Evolutionary conservation across 805 yeast genomes (phyloP), one percentile per base, ranked within the genome.

Genomic region (Sungouiella blattae): DNA sequence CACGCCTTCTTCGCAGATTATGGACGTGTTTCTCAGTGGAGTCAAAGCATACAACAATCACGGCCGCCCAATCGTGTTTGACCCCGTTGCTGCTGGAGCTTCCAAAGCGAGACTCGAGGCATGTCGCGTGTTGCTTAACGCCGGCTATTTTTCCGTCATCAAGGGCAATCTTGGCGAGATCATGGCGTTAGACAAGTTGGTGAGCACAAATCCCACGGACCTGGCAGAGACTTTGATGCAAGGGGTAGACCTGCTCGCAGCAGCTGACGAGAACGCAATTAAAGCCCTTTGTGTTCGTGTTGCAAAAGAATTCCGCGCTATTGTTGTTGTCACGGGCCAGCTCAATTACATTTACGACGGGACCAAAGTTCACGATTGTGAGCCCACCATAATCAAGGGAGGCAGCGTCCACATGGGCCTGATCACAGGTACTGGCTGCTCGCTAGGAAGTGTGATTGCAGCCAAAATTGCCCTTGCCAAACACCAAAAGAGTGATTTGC

Each of bases 41-140:
- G 57, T 83, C 13, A 52, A 53, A 7, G 74, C 71, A 0, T 87
- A 88, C 54, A 83, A 82, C 51, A 53, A 50, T 11, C 47, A 56
- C 11, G 74, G 75, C 2, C 67, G 71, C 29, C 89, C 86, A 3
- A 72, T 88, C 21, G 76, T 88, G 0, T 80, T 83, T 46, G 97
- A 88, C 56, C 97, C 96, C 0, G 96, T 88, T n/a, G 97, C 88
- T 1, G 87, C 82, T 26, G 95, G 95, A 18, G 96, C 96, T 0
- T 71, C 95, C 0, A 37, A 51, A 3, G 71, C 75, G 4, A 69
- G 97, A 39, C 62, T 64, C 26, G 49, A 58, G 3, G 64, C 78
- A 12, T 73, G 79, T 33, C 55, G 64, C 18, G 52, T 54, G 1
- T 47, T 87, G 7, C 55, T 88, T 21, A 67, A 78, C 24, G 55